Base-by-base conservation (phyloP, 2,329 filamentous ascomycete genomes). In the Leptographium flavum region DNA sequence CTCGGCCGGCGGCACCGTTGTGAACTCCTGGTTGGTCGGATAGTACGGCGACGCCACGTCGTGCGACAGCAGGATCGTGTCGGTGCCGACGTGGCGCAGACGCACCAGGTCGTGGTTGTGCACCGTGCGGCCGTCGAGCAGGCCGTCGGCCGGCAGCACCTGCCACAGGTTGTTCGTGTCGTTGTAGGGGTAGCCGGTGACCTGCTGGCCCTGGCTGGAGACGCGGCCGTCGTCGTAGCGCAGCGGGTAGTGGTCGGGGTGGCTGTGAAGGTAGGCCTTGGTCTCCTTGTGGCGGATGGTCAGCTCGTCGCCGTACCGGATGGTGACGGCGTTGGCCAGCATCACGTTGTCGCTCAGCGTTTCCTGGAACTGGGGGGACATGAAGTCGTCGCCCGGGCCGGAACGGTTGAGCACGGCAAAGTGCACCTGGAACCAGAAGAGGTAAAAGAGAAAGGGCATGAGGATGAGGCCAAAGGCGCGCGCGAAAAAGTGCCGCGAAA, bases 351-450 rank as follows among this genome's bases (percentile, higher is more conserved):
- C 90, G 58, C 83, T 87, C 52, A 98, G 70, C 2, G 92, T 96
- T 67, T 94, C 88, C 67, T 98, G 92, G 69, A 98, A 98, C 58
- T 92, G 87, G 2, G 92, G 92, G 4, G 83, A 87, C 92, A 98
- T 98, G 67, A 98, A 98, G 58, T 96, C 90, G 59, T 98, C 92
- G 45, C 92, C 92, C 38, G 92, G 90, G 31, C 92, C 92, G 43
- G 92, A 96, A 49, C 81, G 76, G 53, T 69, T 82, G 50, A 98
- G 73, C 56, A 98, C 86, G 38, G 86, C 74, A 63, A 98, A 98
- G 67, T 98, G 92, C 27, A 98, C 88, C 72, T 98, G 92, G 80
- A 98, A 98, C 92, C 92, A 98, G 73, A 98, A 96, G 39, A 98
- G 76, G 65, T 98, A 98, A 66, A 98, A 93, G 58, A 96, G 71